These are phyloP conservation scores for Raffaelea ambrosiae DNA, from an alignment of 2,329 filamentous ascomycete species.

Conservation along the genomic window DNA sequence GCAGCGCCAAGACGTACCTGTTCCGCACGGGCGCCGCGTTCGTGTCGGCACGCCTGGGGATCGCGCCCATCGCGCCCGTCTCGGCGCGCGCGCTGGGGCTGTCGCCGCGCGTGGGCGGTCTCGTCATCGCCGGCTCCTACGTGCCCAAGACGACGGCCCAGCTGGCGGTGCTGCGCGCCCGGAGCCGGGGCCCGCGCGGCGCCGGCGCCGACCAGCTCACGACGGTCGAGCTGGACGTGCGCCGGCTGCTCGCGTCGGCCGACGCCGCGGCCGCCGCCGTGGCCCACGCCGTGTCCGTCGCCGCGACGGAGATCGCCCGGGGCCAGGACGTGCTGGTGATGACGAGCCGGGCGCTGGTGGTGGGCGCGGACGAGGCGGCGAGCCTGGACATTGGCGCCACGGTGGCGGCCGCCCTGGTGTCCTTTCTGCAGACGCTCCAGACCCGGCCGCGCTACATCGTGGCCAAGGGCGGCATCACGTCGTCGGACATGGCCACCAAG, in stretches of 20 bases:
- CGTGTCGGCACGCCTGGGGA: slow-evolving; percentile 40
- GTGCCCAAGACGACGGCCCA: slow-evolving; percentile 52
- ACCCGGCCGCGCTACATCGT: slow-evolving; percentile 48
- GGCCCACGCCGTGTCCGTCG: slow-evolving; percentile 19
- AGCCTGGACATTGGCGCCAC: slow-evolving; percentile 26
- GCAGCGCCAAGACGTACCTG: slow-evolving; percentile 23
- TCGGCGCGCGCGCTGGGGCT: slow-evolving; percentile 30
- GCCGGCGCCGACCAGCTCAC: slow-evolving; percentile 31
- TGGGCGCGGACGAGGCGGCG: slow-evolving; percentile 36
- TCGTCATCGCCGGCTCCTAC: slow-evolving; percentile 49
- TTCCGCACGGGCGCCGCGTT: slow-evolving; percentile 33
- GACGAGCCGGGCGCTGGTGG: slow-evolving; percentile 46
- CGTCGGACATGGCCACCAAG: slow-evolving; percentile 49
- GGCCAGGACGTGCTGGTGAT: slow-evolving; percentile 49
- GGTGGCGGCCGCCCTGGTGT: neutral
- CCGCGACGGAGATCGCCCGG: slow-evolving; percentile 28
- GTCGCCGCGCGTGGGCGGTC: slow-evolving; percentile 29
- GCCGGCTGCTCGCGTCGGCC: slow-evolving; percentile 28
- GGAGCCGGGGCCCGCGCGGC: no score
- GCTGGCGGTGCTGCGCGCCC: slow-evolving; percentile 30
- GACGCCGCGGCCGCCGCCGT: slow-evolving; percentile 9
- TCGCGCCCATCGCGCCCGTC: slow-evolving; percentile 41
- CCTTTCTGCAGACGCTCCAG: neutral
- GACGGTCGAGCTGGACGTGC: slow-evolving; percentile 38
- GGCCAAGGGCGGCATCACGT: slow-evolving; percentile 52